Base-by-base conservation (phyloP, 345 rosid species). In the Rhizophora apiculata region DNA sequence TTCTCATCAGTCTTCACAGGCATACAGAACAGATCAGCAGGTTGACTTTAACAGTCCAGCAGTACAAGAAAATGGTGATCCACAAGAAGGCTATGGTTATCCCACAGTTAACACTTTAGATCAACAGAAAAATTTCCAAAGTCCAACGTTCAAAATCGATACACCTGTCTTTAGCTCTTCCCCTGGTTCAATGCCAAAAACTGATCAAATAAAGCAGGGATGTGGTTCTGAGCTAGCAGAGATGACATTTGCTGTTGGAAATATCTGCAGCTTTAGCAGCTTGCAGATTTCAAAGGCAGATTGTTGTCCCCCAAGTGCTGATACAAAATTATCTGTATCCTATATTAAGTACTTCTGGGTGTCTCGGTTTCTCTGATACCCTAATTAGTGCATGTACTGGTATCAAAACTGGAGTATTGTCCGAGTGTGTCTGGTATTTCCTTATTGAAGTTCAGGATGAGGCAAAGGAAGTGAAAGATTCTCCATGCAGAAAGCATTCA, bases 81-180 rank as follows among this genome's bases (percentile, higher is more conserved):
- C 77, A 65, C 79, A 68, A 72, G 83, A 76, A 75, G 82, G 54
- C 21, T 24, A 71, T 31, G 74, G 43, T 68, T 65, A 63, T 68
- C 46, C 80, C 74, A 61, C 48, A 15, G 81, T 77, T 67, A 77
- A 80, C 68, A 54, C 70, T 55, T 36, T 64, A 20, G 80, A 82
- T 57, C 82, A 72, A 62, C 81, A 74, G 67, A 72, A 80, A 65
- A 85, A 74, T 71, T 74, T 78, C 60, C 82, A 65, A 67, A 87
- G 96, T 82, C 98, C 92, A 73, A 85, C 95, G 27, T 80, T 89
- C 68, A 84, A 81, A 66, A 71, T 80, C 63, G 71, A 60, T 77
- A 78, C 81, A 26, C 90, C 90, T 51, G 68, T 58, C 43, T 68
- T 46, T n/a, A 86, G 78, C 55, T 76, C 83, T 70, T 82, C 82